Evolutionary conservation across 345 rosid species (phyloP), one percentile per base, ranked within the genome.

Genomic region (Dovyalis caffra): DNA sequence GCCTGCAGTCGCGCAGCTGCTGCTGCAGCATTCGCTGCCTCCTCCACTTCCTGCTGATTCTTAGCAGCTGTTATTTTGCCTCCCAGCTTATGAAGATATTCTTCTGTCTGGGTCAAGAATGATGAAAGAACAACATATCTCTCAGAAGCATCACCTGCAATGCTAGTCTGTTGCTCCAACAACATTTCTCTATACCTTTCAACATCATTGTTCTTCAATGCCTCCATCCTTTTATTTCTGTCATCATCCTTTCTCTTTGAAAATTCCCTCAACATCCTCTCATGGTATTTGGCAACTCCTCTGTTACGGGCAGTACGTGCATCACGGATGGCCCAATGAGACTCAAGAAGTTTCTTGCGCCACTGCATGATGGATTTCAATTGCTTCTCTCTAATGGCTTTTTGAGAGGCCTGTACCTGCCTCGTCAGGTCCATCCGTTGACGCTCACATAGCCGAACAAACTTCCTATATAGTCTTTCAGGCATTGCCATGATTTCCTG

Each of bases 401-500:
- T 93, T 79, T 89, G 97, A 78, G 91, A 89, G 62, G 89, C 88
- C 78, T 90, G 94, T 68, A 96, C 91, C 79, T 96, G 99, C 74
- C 99, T 88, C 37, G 89, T 81, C 86, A 92, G 85, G 82, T 96
- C 99, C 82, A 91, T 85, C 31, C 99, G 88, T 74, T 96, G 99
- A 51, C 98, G 95, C 84, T 93, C 99, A 74, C 99, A 96, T 63
- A 96, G 73, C 77, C 98, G 89, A 75, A 96, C 97, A 92, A 96
- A 96, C 82, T 96, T 96, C 63, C 98, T 86, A 81, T 96, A 96
- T 45, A 95, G 98, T 78, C 99, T 88, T 81, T 96, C 98, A 66
- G 99, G 97, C 99, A 96, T 96, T 76, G 90, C 88, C 98, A 92
- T 96, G 78, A 96, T 96, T 83, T 92, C 98, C 83, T 96, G 97